Conservation (phyloP, 1,284 basidiomycete genomes). For the Flammula alnicola region DNA sequence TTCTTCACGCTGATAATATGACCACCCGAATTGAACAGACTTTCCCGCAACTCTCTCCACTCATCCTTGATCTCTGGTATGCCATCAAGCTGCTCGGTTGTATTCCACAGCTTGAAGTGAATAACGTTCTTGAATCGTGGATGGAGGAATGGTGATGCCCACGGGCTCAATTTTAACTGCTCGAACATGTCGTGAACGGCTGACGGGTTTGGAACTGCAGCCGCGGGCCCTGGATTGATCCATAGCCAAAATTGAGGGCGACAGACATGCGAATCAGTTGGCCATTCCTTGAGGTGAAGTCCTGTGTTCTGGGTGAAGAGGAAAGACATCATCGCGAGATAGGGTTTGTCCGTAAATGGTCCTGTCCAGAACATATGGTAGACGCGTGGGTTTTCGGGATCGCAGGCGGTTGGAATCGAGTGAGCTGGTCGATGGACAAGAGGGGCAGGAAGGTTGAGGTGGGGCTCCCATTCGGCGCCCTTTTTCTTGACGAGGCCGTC, state of each 20-base stretch:
- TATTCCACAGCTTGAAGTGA: constrained; percentile 84
- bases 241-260: constrained; percentile 82
- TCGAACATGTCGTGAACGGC: constrained; percentile 68
- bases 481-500: constrained; percentile 46
- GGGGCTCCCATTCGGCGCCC: constrained; percentile 44
- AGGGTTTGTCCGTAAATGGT: constrained; percentile 82
- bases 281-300: constrained; percentile 54
- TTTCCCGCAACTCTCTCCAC: constrained; percentile 63
- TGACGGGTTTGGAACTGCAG: constrained; percentile 68
- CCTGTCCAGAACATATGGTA: constrained; percentile 89
- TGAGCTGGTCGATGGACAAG: constrained; percentile 56
- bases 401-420: constrained; percentile 62
- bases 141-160: constrained; percentile 79
- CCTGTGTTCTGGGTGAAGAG: constrained; percentile 81
- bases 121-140: constrained; percentile 74
- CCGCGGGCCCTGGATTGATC: constrained; percentile 75
- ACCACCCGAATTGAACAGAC: constrained; percentile 69
- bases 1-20: constrained; percentile 50
- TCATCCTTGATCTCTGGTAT: constrained; percentile 72
- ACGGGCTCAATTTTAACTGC: constrained; percentile 67
- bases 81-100: constrained; percentile 79
- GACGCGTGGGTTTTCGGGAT: constrained; percentile 69
- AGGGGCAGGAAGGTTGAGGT: constrained; percentile 38
- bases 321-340: constrained; percentile 78
- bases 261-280: constrained; percentile 49